These are phyloP conservation scores for Linnemannia schmuckeri DNA, from an alignment of 192 early-diverging fungal genomes.

Conservation along the genomic window DNA sequence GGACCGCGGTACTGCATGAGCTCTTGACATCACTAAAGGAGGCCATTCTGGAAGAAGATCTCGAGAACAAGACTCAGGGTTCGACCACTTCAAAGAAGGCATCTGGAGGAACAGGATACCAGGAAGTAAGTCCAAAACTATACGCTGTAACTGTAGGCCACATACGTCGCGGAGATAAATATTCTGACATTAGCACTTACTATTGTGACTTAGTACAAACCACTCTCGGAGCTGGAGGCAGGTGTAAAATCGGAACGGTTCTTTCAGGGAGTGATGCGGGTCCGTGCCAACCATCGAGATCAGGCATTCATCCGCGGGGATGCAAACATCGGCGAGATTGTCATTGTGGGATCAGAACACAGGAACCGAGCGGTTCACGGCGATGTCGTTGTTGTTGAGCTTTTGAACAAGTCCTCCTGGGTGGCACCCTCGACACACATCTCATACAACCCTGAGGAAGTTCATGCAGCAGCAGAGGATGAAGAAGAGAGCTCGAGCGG, in stretches of 20 bases:
- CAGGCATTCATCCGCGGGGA: slow-evolving; percentile 63
- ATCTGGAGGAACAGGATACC: slow-evolving; percentile 26
- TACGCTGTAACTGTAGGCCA: background rate
- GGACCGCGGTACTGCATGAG: slow-evolving; percentile 57
- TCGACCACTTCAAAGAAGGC: slow-evolving; percentile 13
- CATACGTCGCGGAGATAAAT: background rate
- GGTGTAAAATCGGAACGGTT: slow-evolving; percentile 66
- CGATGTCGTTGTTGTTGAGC: slow-evolving; percentile 74
- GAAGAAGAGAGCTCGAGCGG: slow-evolving; percentile 19
- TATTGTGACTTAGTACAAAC: slow-evolving; percentile 58
- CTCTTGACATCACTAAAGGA: slow-evolving; percentile 64
- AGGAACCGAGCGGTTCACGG: slow-evolving; percentile 72
- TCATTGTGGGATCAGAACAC: slow-evolving; percentile 70
- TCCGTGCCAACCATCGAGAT: slow-evolving; percentile 57
- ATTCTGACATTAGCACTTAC: background rate
- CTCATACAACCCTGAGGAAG: slow-evolving; percentile 54
- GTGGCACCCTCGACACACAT: slow-evolving; percentile 60
- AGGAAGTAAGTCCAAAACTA: slow-evolving; percentile 20
- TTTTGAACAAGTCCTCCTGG: slow-evolving; percentile 63
- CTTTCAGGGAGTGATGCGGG: slow-evolving; percentile 59
- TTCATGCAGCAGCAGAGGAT: slow-evolving; percentile 39
- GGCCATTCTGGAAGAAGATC: slow-evolving; percentile 67
- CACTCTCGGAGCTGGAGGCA: slow-evolving; percentile 62
- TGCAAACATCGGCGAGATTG: slow-evolving; percentile 65
- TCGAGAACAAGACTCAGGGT: slow-evolving; percentile 21